Evolutionary conservation across 2,329 filamentous ascomycete genomes (phyloP), one percentile per base, ranked within the genome.

Genomic region (Daldinia sp.): DNA sequence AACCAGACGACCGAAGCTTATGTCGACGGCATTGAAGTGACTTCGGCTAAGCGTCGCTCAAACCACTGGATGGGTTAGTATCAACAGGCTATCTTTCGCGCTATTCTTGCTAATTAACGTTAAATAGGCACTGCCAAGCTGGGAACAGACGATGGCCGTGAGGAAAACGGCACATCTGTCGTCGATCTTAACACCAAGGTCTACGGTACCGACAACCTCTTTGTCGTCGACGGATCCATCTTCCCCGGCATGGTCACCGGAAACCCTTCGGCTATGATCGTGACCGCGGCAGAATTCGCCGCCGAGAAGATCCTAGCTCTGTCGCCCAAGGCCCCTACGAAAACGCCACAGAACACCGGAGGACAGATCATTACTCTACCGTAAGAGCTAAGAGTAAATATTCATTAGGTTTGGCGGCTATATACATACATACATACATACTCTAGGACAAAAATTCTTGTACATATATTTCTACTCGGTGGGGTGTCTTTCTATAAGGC

Each of bases 181-280:
- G 89, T 91, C 1, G 89, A 91, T 69, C 79, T 83, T 4, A 81
- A 91, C 79, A 86, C 88, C 72, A 88, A 87, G 80, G 88, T 91
- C n/a, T 91, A 88, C 74, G 89, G 89, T 37, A 91, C 87, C 1
- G 87, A 91, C 74, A 91, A 92, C 79, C 82, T 91, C 50, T 91
- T 89, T 74, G 86, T 92, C 15, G 88, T 92, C 3, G 90, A 92
- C 73, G 90, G 86, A 1, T 88, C 87, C 65, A 89, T 92, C 74
- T 90, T 92, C 80, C 90, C 90, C 0, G 90, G 90, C 67, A 87
- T 92, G 76, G 85, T 89, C 1, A 89, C 89, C 0, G 89, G 89
- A 30, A 93, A 93, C 79, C 91, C 90, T 0, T 79, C 80, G 10
- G 77, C 79, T 13, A 81, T 81, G 74, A 82, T 82, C 60, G 79